Evolutionary conservation across 441 rosid species (phyloP), one percentile per base, ranked within the genome.

Genomic region (Bocquillonia castaneifolia): DNA sequence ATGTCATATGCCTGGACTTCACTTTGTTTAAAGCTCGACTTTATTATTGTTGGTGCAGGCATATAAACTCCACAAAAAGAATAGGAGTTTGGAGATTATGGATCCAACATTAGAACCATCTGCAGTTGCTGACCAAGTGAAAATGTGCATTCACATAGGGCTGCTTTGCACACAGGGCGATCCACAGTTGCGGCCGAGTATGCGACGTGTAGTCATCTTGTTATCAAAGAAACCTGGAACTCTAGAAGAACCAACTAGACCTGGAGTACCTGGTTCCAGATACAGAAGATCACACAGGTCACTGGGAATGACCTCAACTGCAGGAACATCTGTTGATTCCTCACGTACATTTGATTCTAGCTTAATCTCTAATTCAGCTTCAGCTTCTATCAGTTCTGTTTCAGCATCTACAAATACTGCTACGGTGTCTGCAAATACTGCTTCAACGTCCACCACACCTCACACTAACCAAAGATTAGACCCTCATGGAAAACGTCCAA

Each of bases 101-200:
- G 97, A 93, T 78, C 72, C 79, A 0, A 71, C 66, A 7, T 64
- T 93, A 69, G 85, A 74, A 15, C 56, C 85, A 34, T 83, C 93
- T 0, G 92, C 84, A 51, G 67, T 26, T 0, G 31, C 73, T 0
- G 93, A 85, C 3, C 90, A 87, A 77, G 87, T 89, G 18, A 82
- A 72, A 29, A 76, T 74, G 68, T 91, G 97, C 68, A 82, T 93
- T 54, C 95, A 86, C 52, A 79, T 93, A 1, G 97, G 91, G 17
- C 73, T 93, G 44, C 79, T 93, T 31, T 93, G 99, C 78, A 80
- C 83, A 1, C 99, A 91, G 75, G 83, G 93, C 5, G 93, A 93
- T 53, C 96, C 97, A 0, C 80, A 78, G 12, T 10, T 70, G 32
- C 83, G 99, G 50, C 99, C 96, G 0, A 22, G 28, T 0, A 91